These are phyloP conservation scores for Pythium chondricola DNA, from an alignment of 352 stramenopile genomes.

Conservation along the genomic window DNA sequence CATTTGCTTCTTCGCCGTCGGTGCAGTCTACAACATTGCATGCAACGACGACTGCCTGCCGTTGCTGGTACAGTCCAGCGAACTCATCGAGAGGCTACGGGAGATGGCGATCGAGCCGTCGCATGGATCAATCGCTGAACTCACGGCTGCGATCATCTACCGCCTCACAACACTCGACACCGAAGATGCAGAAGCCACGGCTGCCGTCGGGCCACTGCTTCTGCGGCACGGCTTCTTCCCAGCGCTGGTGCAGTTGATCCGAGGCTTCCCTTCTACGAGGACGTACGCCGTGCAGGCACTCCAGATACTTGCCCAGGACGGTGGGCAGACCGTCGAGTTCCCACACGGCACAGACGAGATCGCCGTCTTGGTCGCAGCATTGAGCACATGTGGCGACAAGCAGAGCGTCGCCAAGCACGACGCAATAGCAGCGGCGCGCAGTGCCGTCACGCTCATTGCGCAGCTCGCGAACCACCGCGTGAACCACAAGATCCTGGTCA, in stretches of 20 bases:
- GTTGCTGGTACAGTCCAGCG: slow-evolving; percentile 29
- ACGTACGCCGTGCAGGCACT: slow-evolving; percentile 52
- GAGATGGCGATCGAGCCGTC: slow-evolving; percentile 21
- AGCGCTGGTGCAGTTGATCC: slow-evolving; percentile 44
- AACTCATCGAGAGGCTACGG: slow-evolving; percentile 34
- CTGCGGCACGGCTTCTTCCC: slow-evolving; percentile 40
- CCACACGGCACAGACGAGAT: slow-evolving; percentile 61
- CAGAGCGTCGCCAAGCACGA: background rate
- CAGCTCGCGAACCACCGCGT: slow-evolving; percentile 47
- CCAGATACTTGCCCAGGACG: slow-evolving; percentile 38
- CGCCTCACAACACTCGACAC: slow-evolving; percentile 25
- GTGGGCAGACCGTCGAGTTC: slow-evolving; percentile 24
- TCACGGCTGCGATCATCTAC: slow-evolving; percentile 55
- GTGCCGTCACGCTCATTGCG: slow-evolving; percentile 52
- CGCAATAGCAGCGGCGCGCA: slow-evolving; percentile 17
- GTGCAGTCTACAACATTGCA: slow-evolving; percentile 69
- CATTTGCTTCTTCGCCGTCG: slow-evolving; percentile 49
- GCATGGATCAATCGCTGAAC: slow-evolving; percentile 35
- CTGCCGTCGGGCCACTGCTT: slow-evolving; percentile 14
- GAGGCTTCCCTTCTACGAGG: slow-evolving; percentile 28
- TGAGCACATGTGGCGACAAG: no score
- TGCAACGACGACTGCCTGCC: slow-evolving; percentile 59
- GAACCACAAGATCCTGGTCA: slow-evolving; percentile 50
- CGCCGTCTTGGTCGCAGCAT: slow-evolving; percentile 28
- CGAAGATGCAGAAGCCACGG: slow-evolving; percentile 2